A percentile compares a stretch with the other conserved stretches of the same genome.
Conservation (phyloP, 192 early-diverging fungal genomes). For the Endogone sp. region DNA sequence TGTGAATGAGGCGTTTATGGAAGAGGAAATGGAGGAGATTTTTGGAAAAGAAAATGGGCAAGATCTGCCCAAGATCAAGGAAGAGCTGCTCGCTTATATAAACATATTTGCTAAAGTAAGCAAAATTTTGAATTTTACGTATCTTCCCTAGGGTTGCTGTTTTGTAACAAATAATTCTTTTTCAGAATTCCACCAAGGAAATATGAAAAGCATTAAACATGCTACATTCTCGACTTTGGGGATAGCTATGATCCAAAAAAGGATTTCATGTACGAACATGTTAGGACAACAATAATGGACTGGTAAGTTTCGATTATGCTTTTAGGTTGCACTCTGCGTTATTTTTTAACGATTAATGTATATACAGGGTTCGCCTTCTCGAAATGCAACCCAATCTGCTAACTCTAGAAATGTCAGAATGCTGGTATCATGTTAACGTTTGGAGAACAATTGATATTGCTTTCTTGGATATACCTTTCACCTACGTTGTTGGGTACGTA, state of each 20-base stretch:
- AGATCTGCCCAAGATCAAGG: conserved; percentile 14
- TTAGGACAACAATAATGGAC: conserved; percentile 17
- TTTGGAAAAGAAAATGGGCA: conserved; percentile 6
- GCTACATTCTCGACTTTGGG: conserved; percentile 14
- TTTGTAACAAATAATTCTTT: conserved; percentile 5
- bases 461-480: conserved; percentile 15
- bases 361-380: conserved; percentile 13
- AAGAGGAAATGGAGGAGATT: conserved; percentile 13
- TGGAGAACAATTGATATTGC: conserved; percentile 21
- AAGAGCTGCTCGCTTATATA: conserved; percentile 19
- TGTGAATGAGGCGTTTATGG: conserved; percentile 13
- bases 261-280: conserved; percentile 18
- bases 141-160: background rate
- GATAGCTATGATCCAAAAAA: conserved; percentile 10
- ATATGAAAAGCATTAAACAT: conserved; percentile 18
- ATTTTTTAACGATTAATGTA: conserved; percentile 6
- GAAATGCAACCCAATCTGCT: conserved; percentile 21
- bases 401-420: conserved; percentile 14
- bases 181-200: conserved; percentile 13
- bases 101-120: conserved; percentile 17
- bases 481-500: conserved; percentile 20
- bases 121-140: background rate
- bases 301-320: conserved; percentile 9
- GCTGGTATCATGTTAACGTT: conserved; percentile 17
- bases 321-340: background rate